These are phyloP conservation scores for Schizophyllum amplum DNA, from an alignment of 1,284 basidiomycete species.

Conservation along the genomic window DNA sequence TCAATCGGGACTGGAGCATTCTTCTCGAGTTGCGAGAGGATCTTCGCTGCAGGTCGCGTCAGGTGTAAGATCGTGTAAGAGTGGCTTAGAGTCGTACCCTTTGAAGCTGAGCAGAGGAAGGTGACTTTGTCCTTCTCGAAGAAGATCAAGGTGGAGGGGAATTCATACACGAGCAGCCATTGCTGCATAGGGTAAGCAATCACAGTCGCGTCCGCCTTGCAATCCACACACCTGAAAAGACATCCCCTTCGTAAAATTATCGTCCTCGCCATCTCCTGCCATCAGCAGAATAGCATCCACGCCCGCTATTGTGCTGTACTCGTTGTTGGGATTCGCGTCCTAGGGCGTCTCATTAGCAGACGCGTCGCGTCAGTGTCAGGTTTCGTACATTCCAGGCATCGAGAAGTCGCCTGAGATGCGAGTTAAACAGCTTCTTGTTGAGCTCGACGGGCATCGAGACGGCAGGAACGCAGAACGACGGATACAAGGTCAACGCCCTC, in stretches of 20 bases:
- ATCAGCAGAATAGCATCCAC: constrained; percentile 68
- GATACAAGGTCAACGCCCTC: not conserved
- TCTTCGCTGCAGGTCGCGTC: constrained; percentile 46
- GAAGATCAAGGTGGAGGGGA: constrained; percentile 86
- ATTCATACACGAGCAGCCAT: constrained; percentile 95
- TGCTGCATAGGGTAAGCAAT: constrained; percentile 42
- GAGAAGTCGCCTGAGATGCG: constrained; percentile 61
- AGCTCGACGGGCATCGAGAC: constrained; percentile 28
- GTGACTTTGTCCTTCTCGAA: constrained; percentile 72
- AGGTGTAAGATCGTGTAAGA: constrained; percentile 4
- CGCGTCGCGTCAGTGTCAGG: constrained; percentile 5
- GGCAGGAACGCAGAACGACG: not conserved
- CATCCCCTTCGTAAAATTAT: constrained; percentile 81
- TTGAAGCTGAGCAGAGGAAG: constrained; percentile 84
- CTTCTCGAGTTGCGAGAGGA: constrained; percentile 59
- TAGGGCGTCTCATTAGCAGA: constrained; percentile 20
- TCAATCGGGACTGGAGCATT: constrained; percentile 42
- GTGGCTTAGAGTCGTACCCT: constrained; percentile 47
- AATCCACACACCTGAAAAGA: constrained; percentile 69
- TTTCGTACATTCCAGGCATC: constrained; percentile 67
- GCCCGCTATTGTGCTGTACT: constrained; percentile 59
- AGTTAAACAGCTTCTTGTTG: constrained; percentile 53
- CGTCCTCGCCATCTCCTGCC: constrained; percentile 81
- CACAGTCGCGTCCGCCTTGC: constrained; percentile 3
- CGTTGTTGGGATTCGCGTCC: constrained; percentile 61